Conservation (phyloP, 192 early-diverging fungal genomes). For the Rhizophagus prolifer region DNA sequence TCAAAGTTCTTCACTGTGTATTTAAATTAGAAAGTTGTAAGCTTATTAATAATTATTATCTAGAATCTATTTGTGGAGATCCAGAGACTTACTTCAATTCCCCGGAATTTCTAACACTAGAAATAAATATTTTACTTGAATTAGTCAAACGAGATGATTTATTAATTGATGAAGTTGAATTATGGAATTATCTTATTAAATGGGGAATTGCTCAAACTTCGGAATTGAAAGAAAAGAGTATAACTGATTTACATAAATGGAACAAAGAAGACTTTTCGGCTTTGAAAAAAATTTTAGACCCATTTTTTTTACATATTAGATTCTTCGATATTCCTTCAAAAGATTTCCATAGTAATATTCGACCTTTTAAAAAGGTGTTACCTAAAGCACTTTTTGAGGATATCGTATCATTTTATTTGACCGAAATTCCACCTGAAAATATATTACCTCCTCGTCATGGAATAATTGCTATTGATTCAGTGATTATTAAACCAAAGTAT, state of each 20-base stretch:
- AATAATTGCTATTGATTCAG: too few relatives aligned
- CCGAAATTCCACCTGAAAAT: too few relatives aligned
- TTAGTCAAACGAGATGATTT: slow-evolving; percentile 12
- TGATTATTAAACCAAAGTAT: background rate
- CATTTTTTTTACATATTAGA: background rate
- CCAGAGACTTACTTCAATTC: slow-evolving; percentile 8
- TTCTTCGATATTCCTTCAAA: slow-evolving; percentile 12
- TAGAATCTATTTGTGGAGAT: slow-evolving; percentile 3
- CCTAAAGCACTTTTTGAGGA: background rate
- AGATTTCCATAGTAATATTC: slow-evolving; percentile 3
- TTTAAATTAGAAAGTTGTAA: slow-evolving; percentile 5
- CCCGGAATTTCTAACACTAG: background rate
- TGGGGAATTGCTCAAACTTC: slow-evolving; percentile 13
- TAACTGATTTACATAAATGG: background rate
- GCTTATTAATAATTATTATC: background rate
- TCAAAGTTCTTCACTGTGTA: slow-evolving; percentile 4
- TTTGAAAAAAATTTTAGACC: background rate
- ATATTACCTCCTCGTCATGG: too few relatives aligned
- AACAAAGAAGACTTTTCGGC: background rate
- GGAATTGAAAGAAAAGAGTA: background rate
- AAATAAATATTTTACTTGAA: slow-evolving; percentile 14
- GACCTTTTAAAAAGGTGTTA: background rate
- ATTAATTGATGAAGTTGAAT: slow-evolving; percentile 13
- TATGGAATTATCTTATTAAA: too few relatives aligned
- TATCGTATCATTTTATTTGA: background rate